Conservation (phyloP, 805 yeast genomes). For the Yamadazyma scolyti region DNA sequence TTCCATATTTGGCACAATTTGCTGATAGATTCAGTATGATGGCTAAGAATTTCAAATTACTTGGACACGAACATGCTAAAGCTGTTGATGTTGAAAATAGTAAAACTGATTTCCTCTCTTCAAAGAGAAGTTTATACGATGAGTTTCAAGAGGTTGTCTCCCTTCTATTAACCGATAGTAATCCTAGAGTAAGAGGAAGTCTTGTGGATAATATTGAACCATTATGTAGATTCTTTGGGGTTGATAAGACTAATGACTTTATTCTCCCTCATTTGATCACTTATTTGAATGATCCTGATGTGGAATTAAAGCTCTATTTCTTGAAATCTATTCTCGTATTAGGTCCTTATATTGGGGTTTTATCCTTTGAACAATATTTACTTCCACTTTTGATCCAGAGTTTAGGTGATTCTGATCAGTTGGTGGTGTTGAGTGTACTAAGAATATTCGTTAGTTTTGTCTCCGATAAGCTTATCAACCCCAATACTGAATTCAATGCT, state of each 20-base stretch:
- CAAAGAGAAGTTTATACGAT: conserved; percentile 43
- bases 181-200: conserved; percentile 63
- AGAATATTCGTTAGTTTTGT: conserved; percentile 34
- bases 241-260: conserved; percentile 83
- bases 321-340: conserved; percentile 69
- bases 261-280: conserved; percentile 89
- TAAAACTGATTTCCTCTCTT: conserved; percentile 15
- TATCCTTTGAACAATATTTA: conserved; percentile 82
- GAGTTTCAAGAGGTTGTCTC: conserved; percentile 67
- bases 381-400: conserved; percentile 83
- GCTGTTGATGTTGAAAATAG: conserved; percentile 6
- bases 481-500: conserved; percentile 33
- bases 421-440: conserved; percentile 70
- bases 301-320: conserved; percentile 64
- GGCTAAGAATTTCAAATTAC: conserved; percentile 44
- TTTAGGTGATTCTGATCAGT: conserved; percentile 76
- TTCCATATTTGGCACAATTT: conserved; percentile 67
- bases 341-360: conserved; percentile 76
- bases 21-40: conserved; percentile 64
- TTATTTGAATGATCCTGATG: conserved; percentile 75
- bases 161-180: conserved; percentile 65
- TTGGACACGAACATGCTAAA: not conserved
- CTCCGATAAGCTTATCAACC: conserved; percentile 27
- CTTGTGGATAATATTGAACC: conserved; percentile 70
- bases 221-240: conserved; percentile 77